A percentile compares a stretch with the other conserved stretches of the same genome.
These are phyloP conservation scores for Leccinum fallax DNA, from an alignment of 1,284 basidiomycete genomes.

Conservation along the genomic window DNA sequence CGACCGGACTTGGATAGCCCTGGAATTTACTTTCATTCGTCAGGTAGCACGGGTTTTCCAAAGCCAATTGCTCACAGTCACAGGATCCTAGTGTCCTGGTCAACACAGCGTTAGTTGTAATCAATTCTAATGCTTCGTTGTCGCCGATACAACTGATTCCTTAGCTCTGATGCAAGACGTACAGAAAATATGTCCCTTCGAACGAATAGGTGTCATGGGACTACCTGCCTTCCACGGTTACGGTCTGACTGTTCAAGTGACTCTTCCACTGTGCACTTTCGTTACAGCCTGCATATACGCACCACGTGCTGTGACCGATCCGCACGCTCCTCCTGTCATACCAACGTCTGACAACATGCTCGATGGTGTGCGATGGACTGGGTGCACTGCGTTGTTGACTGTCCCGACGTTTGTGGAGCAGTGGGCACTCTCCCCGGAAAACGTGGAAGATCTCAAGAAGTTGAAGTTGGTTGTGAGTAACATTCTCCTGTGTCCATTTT, in stretches of 20 bases:
- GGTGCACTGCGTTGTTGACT: conserved; percentile 8
- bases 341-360: conserved; percentile 22
- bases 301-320: conserved; percentile 6
- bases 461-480: conserved; percentile 17
- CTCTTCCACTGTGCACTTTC: conserved; percentile 6
- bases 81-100: conserved; percentile 8
- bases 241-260: conserved; percentile 10
- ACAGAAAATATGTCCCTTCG: neutral
- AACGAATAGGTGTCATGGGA: conserved; percentile 20
- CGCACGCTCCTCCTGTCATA: conserved; percentile 6
- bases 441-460: conserved; percentile 10
- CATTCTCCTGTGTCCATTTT: neutral
- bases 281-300: conserved; percentile 4
- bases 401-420: conserved; percentile 22
- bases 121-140: neutral
- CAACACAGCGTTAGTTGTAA: neutral
- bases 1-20: conserved; percentile 15
- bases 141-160: neutral
- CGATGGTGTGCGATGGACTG: conserved; percentile 2
- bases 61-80: conserved; percentile 31
- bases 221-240: conserved; percentile 22
- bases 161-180: neutral
- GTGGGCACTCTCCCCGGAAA: conserved; percentile 3
- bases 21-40: conserved; percentile 34
- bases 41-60: conserved; percentile 38